Conservation (phyloP, 768 basidiomycete species). For the Kwoniella heveanensis region DNA sequence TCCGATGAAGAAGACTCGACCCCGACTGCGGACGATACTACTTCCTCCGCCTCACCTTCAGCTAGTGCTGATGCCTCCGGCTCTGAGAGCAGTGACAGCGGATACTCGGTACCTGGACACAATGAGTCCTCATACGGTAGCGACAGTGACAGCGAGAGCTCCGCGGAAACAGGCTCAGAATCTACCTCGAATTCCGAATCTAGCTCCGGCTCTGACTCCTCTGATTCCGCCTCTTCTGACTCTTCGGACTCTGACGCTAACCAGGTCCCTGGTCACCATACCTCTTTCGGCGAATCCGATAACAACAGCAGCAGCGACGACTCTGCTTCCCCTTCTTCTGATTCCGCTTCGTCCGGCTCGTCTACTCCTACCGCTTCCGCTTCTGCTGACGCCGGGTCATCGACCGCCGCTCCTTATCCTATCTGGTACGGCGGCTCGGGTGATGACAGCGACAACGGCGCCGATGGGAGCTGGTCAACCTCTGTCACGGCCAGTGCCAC, state of each 20-base stretch:
- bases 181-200: constrained; percentile 6
- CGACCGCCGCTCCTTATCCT: constrained; percentile 8
- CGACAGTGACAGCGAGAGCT: constrained; percentile 6
- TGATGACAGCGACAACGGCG: neutral
- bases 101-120: constrained; percentile 23
- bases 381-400: constrained; percentile 16
- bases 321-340: constrained; percentile 8
- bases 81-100: neutral
- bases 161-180: constrained; percentile 8
- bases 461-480: neutral
- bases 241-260: neutral
- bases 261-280: constrained; percentile 12
- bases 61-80: constrained; percentile 4
- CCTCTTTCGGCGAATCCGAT: constrained; percentile 14
- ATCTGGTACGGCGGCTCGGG: constrained; percentile 16
- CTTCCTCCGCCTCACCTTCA: constrained; percentile 17
- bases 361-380: constrained; percentile 10
- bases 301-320: constrained; percentile 6
- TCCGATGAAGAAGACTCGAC: constrained; percentile 12
- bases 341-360: no score
- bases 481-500: constrained; percentile 1
- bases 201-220: constrained; percentile 11
- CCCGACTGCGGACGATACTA: constrained; percentile 8
- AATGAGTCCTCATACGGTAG: constrained; percentile 4
- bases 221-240: neutral